Evolutionary conservation across 352 stramenopile species (phyloP), one percentile per base, ranked within the genome.

Genomic region (Hyaloperonospora arabidopsidis): DNA sequence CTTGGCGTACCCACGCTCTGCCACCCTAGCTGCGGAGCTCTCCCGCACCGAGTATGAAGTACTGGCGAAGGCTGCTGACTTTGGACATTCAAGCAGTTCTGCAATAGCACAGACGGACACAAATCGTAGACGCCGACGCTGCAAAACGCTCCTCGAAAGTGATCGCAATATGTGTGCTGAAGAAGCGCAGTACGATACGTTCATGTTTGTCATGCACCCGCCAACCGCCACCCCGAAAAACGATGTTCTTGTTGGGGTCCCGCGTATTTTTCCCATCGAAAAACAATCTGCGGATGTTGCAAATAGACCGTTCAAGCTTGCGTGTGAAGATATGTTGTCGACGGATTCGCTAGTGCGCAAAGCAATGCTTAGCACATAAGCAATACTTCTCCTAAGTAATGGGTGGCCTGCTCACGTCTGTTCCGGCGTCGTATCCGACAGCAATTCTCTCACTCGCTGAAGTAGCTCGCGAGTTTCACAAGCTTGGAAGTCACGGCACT

Each of bases 151-250:
- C 17, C 64, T 93, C 25, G 82, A 93, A 22, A 84, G 68, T 61
- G 82, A 93, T 61, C 82, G 82, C 59, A 89, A 87, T 57, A 65
- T 72, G 54, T 58, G 65, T 8, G 78, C 77, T 1, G 45, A 57
- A 14, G 79, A 93, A 55, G 63, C 59, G 4, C 60, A 74, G 21
- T 90, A 87, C 59, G 34, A 66, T 25, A 85, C 80, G 14, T 82
- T 73, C 61, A 79, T 89, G 66, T 90, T 85, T 41, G 74, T 90
- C 40, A 93, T 93, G 82, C 67, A 87, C 43, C 82, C 82, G 17
- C 57, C 66, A 47, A 63, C 76, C 12, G 76, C 66, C 29, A 90
- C 82, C 21, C 82, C 82, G 8, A 93, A 93, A 70, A 93, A 93
- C 61, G 79, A 93, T 53, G 70, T 93, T 23, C 49, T 93, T 17